Conservation (phyloP, 805 yeast genomes). For the Candida germanica region DNA sequence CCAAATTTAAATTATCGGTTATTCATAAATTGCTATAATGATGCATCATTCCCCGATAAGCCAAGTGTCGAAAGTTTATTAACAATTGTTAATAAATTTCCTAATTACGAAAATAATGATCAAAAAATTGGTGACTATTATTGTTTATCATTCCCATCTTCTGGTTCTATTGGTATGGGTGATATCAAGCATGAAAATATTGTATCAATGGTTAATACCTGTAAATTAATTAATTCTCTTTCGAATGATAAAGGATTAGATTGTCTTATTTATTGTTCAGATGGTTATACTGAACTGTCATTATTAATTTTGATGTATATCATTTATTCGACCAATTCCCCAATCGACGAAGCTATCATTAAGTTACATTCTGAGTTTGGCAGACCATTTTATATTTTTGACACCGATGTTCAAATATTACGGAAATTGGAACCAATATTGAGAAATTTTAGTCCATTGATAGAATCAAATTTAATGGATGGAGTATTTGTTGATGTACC, state of each 20-base stretch:
- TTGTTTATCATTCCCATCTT: constrained; percentile 68
- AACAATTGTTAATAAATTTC: constrained; percentile 11
- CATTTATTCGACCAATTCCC: constrained; percentile 62
- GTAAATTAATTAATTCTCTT: constrained; percentile 58
- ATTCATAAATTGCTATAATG: constrained; percentile 58
- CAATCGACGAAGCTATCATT: constrained; percentile 63
- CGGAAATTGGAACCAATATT: constrained; percentile 63
- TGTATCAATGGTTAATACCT: constrained; percentile 60
- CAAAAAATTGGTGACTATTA: constrained; percentile 20
- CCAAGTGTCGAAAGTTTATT: constrained; percentile 31
- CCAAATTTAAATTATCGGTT: constrained; percentile 56
- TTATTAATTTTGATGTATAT: constrained; percentile 67
- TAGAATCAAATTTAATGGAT: constrained; percentile 22
- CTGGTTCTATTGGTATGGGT: constrained; percentile 79
- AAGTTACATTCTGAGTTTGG: constrained; percentile 60
- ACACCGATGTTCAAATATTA: constrained; percentile 66
- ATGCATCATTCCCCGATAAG: constrained; percentile 51
- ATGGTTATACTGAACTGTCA: constrained; percentile 91
- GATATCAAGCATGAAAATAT: constrained; percentile 62
- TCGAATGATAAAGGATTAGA: constrained; percentile 32
- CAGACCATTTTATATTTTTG: constrained; percentile 82
- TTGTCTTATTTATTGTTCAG: constrained; percentile 71
- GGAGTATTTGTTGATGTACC: constrained; percentile 27
- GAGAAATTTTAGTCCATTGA: constrained; percentile 55
- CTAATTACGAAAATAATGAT: constrained; percentile 20